These are phyloP conservation scores for Fraxinus latifolia DNA, from an alignment of 305 asterid species.

Conservation along the genomic window DNA sequence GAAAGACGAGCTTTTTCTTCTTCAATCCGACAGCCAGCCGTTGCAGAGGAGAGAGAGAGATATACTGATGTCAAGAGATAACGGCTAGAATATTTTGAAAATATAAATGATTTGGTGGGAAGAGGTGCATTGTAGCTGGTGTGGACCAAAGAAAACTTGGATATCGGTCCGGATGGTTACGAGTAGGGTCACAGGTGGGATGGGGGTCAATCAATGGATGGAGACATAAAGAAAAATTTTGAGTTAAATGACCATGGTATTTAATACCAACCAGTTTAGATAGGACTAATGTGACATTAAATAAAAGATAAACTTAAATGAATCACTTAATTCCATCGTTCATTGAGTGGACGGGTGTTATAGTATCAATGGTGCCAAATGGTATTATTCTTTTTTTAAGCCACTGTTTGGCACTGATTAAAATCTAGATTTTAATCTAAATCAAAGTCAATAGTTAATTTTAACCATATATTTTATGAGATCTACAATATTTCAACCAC, in stretches of 20 bases:
- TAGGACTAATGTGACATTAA: too few species aligned
- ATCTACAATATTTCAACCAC: too few species aligned
- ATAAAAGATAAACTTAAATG: too few species aligned
- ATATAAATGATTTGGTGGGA: constrained; percentile 46
- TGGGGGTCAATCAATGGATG: neutral
- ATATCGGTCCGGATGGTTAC: neutral
- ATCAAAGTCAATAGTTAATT: too few species aligned
- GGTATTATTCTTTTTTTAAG: too few species aligned
- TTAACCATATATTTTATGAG: too few species aligned
- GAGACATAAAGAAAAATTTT: neutral
- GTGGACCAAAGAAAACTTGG: neutral
- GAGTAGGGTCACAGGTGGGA: neutral
- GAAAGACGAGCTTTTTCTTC: neutral
- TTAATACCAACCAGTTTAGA: too few species aligned
- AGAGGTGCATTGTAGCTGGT: constrained; percentile 41
- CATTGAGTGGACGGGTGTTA: too few species aligned
- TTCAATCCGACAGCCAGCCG: constrained; percentile 22
- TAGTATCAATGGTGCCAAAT: too few species aligned
- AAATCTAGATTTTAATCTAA: too few species aligned
- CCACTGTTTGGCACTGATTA: too few species aligned
- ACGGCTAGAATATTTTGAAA: constrained; percentile 69
- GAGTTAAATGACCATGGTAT: neutral
- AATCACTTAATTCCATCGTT: too few species aligned
- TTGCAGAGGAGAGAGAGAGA: constrained; percentile 27
- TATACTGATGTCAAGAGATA: constrained; percentile 19